Conservation (phyloP, 305 asterid species). For the Fraxinus greggii region DNA sequence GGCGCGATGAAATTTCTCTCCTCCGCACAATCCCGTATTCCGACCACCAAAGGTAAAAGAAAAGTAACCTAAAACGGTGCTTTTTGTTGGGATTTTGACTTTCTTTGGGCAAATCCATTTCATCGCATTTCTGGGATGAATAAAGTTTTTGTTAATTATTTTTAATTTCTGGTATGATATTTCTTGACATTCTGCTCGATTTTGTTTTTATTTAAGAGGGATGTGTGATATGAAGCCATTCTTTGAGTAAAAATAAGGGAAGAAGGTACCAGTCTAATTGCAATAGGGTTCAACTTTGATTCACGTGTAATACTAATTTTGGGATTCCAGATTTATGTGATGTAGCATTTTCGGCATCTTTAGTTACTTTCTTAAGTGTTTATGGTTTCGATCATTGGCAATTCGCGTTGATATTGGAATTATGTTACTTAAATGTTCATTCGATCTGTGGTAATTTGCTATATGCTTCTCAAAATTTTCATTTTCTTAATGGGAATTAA, state of each 20-base stretch:
- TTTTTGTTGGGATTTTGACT: background rate
- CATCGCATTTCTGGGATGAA: background rate
- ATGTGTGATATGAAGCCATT: background rate
- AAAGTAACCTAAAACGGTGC: background rate
- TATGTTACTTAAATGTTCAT: background rate
- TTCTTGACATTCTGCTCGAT: background rate
- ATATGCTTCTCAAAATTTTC: background rate
- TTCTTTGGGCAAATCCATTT: background rate
- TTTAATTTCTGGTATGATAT: background rate
- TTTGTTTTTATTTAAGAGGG: background rate
- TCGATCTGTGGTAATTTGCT: background rate
- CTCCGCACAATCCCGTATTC: slow-evolving; percentile 80
- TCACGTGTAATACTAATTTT: background rate
- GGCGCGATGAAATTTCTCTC: slow-evolving; percentile 76
- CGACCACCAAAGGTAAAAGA: slow-evolving; percentile 61
- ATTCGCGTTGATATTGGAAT: background rate
- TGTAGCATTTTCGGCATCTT: background rate
- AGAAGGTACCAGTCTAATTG: background rate
- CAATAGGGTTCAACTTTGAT: background rate
- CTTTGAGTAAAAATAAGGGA: background rate
- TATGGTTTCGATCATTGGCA: background rate
- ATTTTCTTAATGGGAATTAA: background rate
- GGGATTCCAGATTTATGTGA: background rate
- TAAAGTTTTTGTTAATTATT: background rate
- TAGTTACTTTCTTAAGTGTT: background rate